Conservation (phyloP, 2,329 filamentous ascomycete species). For the Trichophyton schoenleinii region DNA sequence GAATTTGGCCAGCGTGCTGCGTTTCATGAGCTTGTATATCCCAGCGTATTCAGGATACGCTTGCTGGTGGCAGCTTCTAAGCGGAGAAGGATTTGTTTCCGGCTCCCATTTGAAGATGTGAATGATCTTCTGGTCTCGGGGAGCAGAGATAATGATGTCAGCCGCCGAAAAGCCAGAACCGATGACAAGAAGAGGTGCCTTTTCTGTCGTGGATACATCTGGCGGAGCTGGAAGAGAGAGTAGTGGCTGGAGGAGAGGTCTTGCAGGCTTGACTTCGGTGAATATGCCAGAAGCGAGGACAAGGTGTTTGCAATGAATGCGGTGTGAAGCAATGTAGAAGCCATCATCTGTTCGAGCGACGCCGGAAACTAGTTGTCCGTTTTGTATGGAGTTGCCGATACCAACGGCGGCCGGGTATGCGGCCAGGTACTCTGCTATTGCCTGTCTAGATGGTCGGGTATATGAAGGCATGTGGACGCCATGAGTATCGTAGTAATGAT, state of each 20-base stretch:
- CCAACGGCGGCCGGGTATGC: slow-evolving; percentile 43
- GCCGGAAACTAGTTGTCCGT: slow-evolving; percentile 29
- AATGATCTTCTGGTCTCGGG: slow-evolving; percentile 40
- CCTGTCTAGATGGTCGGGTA: slow-evolving; percentile 41
- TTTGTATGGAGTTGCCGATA: slow-evolving; percentile 38
- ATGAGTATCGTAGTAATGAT: slow-evolving; percentile 36
- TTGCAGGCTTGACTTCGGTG: slow-evolving; percentile 41
- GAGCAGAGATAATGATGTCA: slow-evolving; percentile 46
- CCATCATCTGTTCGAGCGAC: slow-evolving; percentile 36
- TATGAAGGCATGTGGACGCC: slow-evolving; percentile 38
- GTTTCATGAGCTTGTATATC: slow-evolving; percentile 49
- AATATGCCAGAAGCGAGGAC: slow-evolving; percentile 50
- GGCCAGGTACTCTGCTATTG: slow-evolving; percentile 44
- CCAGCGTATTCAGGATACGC: slow-evolving; percentile 52
- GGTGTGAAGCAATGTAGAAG: slow-evolving; percentile 41
- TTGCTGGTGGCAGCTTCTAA: slow-evolving; percentile 47
- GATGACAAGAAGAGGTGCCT: slow-evolving; percentile 41
- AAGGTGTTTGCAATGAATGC: slow-evolving; percentile 43
- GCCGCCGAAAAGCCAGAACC: slow-evolving; percentile 52
- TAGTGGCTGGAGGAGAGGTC: slow-evolving; percentile 38
- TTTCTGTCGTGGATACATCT: slow-evolving; percentile 7
- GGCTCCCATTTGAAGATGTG: slow-evolving; percentile 51
- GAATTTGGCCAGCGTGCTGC: slow-evolving; percentile 27
- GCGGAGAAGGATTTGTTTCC: slow-evolving; percentile 42
- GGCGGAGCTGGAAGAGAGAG: slow-evolving; percentile 19